Evolutionary conservation across 1,284 basidiomycete species (phyloP).

Genomic region (Trametes pubescens): DNA sequence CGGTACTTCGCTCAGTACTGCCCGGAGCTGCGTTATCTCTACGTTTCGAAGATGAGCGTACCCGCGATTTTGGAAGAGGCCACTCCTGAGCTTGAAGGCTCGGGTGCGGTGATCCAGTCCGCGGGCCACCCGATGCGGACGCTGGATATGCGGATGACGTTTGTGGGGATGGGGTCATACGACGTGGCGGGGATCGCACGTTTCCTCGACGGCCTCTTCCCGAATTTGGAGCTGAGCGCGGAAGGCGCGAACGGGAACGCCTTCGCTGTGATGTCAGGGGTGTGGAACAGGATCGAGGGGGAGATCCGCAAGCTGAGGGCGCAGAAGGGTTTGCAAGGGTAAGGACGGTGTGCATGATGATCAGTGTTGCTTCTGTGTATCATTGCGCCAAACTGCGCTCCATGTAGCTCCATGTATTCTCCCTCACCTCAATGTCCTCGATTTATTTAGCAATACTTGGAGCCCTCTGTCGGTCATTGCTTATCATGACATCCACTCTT

Average conservation of each 20-base stretch:
- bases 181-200: conserved; percentile 17
- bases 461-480: too few relatives aligned
- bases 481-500: too few relatives aligned
- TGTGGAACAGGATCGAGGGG: conserved; percentile 7
- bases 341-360: background rate
- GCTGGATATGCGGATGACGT: conserved; percentile 23
- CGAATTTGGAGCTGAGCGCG: conserved; percentile 18
- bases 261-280: background rate
- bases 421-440: too few relatives aligned
- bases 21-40: conserved; percentile 19
- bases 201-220: conserved; percentile 26
- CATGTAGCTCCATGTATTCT: too few relatives aligned
- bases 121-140: conserved; percentile 15
- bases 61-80: conserved; percentile 9
- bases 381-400: too few relatives aligned
- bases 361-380: too few relatives aligned
- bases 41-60: conserved; percentile 22
- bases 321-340: background rate
- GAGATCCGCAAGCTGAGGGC: conserved; percentile 4
- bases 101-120: background rate
- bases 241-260: background rate
- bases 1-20: conserved; percentile 25
- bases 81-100: background rate
- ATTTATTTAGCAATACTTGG: too few relatives aligned
- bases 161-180: background rate